phyloP scores from a whole-genome alignment of 2,329 filamentous ascomycete genomes.

The Aspergillus sp. region DNA sequence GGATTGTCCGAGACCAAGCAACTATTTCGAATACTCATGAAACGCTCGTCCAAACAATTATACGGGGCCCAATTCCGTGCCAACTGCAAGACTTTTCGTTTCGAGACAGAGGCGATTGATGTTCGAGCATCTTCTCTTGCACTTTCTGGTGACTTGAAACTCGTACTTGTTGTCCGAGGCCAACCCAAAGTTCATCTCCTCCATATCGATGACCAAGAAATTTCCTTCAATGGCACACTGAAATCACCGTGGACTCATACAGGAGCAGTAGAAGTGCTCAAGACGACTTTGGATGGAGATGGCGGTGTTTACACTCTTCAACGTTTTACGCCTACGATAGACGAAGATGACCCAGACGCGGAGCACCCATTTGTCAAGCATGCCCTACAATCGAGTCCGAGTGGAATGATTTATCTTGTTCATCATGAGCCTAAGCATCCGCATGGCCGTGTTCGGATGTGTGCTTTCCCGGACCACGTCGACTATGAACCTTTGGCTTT shows the following conservation, averaged over 20 bases:
- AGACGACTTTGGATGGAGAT: constrained; percentile 19
- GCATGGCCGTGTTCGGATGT: constrained; percentile 15
- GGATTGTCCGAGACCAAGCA: constrained; percentile 13
- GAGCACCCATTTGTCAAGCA: constrained; percentile 30
- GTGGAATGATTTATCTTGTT: constrained; percentile 22
- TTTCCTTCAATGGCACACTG: constrained; percentile 12
- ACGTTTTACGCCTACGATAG: constrained; percentile 21
- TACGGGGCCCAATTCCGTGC: constrained; percentile 32
- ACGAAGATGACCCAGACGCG: constrained; percentile 12
- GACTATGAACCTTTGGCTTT: constrained; percentile 27
- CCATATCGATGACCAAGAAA: constrained; percentile 10
- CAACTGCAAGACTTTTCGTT: constrained; percentile 22
- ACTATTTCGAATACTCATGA: constrained; percentile 29
- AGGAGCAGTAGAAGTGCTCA: constrained; percentile 28
- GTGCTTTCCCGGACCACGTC: constrained; percentile 22
- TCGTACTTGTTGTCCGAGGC: constrained; percentile 27
- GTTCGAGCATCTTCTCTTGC: constrained; percentile 28
- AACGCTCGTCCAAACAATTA: constrained; percentile 25
- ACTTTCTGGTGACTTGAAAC: constrained; percentile 8
- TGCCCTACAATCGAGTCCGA: constrained; percentile 17
- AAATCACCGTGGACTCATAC: constrained; percentile 17
- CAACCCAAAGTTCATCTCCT: constrained; percentile 25
- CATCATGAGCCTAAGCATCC: constrained; percentile 17
- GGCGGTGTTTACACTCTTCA: constrained; percentile 28
- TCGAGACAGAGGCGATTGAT: constrained; percentile 23